Conservation (phyloP, 164 flowering plant species). For the Malania oleifera region DNA sequence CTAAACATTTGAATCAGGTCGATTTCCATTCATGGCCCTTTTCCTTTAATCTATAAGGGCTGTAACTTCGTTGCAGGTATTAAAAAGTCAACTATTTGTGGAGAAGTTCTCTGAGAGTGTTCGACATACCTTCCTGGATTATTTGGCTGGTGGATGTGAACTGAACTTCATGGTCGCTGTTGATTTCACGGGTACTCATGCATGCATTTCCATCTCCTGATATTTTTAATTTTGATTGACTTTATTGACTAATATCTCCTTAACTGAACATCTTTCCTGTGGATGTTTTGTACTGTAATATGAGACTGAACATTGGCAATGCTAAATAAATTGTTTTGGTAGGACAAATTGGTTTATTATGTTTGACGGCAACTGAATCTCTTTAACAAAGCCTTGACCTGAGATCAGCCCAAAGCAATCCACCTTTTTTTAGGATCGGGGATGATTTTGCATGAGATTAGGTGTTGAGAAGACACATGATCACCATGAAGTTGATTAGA, state of each 20-base stretch:
- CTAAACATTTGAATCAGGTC: background rate
- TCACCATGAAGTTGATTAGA: too few relatives aligned
- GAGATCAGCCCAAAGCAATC: too few relatives aligned
- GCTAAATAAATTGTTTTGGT: background rate
- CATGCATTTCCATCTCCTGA: background rate
- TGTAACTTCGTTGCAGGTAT: constrained; percentile 27
- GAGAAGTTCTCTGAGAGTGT: constrained; percentile 50
- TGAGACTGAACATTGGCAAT: background rate
- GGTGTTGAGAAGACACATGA: too few relatives aligned
- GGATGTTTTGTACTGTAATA: background rate
- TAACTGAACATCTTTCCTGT: background rate
- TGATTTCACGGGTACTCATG: constrained; percentile 73
- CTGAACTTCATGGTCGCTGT: constrained; percentile 87
- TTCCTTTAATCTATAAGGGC: constrained; percentile 5
- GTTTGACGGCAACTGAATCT: too few relatives aligned
- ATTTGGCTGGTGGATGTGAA: constrained; percentile 70
- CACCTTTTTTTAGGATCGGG: too few relatives aligned
- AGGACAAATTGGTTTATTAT: too few relatives aligned
- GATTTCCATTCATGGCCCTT: background rate
- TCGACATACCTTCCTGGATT: constrained; percentile 73
- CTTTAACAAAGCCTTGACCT: too few relatives aligned
- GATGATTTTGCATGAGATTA: too few relatives aligned
- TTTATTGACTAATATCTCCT: background rate
- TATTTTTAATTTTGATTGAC: background rate
- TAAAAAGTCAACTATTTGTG: constrained; percentile 68